A percentile compares a stretch with the other conserved stretches of the same genome.
Conservation (phyloP, 805 yeast genomes). For the Barnettozyma vustinii region DNA sequence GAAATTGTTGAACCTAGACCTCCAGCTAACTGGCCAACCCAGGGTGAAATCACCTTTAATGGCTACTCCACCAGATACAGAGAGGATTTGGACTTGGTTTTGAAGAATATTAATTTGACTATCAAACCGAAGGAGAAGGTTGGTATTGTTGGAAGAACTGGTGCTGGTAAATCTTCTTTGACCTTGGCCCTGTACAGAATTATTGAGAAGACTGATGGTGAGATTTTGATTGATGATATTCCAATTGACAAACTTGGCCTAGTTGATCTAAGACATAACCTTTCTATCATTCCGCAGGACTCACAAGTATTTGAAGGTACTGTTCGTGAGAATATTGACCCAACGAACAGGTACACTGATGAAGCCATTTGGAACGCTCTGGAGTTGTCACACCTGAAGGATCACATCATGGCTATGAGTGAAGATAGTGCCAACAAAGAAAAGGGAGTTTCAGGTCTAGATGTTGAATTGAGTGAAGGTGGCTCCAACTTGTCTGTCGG, state of each 20-base stretch:
- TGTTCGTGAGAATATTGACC: conserved; percentile 57
- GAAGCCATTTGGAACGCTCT: conserved; percentile 53
- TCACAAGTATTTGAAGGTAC: conserved; percentile 65
- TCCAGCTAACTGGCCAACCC: conserved; percentile 45
- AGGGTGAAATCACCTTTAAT: conserved; percentile 45
- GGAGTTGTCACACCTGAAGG: conserved; percentile 51
- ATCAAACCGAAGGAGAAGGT: conserved; percentile 54
- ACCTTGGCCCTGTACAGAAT: conserved; percentile 58
- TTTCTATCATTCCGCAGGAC: conserved; percentile 66
- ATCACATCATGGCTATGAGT: conserved; percentile 37
- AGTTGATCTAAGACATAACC: conserved; percentile 47
- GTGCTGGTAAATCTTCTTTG: conserved; percentile 67
- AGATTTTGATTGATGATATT: conserved; percentile 49
- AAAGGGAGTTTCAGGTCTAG: conserved; percentile 48
- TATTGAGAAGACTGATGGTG: conserved; percentile 51
- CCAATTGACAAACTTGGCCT: conserved; percentile 48
- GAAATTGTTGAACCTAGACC: conserved; percentile 45
- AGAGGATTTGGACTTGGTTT: conserved; percentile 52
- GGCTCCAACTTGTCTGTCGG: conserved; percentile 73
- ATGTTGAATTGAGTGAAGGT: conserved; percentile 56
- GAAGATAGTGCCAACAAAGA: conserved; percentile 24
- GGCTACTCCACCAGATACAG: conserved; percentile 56
- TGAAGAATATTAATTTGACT: conserved; percentile 40
- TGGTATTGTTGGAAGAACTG: conserved; percentile 75
- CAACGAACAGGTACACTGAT: conserved; percentile 45